Percentiles rank a stretch among this genome's conserved stretches.
These are phyloP conservation scores for Aspergillus pseudoviridinutans DNA, from an alignment of 2,329 filamentous ascomycete genomes.

Conservation along the genomic window DNA sequence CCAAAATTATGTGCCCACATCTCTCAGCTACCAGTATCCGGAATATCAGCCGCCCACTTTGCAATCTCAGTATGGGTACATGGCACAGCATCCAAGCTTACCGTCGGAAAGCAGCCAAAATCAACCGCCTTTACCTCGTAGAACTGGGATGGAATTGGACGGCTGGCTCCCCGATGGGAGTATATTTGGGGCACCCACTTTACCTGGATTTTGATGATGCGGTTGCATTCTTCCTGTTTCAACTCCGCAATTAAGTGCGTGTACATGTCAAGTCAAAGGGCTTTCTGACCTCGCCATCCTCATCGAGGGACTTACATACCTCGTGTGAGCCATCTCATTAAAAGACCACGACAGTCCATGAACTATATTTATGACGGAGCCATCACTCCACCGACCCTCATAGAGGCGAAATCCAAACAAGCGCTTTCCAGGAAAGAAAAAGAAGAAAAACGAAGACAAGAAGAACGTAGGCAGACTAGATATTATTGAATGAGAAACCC, in stretches of 20 bases:
- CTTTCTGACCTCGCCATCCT: neutral
- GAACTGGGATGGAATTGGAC: slow-evolving; percentile 27
- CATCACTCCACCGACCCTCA: neutral
- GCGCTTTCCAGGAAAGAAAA: neutral
- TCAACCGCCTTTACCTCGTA: slow-evolving; percentile 9
- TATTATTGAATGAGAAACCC: neutral
- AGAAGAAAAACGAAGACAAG: slow-evolving; percentile 1
- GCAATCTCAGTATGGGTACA: slow-evolving; percentile 21
- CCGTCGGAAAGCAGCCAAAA: slow-evolving; percentile 10
- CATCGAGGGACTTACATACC: neutral
- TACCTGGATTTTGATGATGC: slow-evolving; percentile 23
- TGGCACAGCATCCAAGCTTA: slow-evolving; percentile 15
- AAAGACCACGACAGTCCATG: neutral
- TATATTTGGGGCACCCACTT: slow-evolving; percentile 24
- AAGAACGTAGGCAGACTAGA: neutral
- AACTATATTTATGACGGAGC: neutral
- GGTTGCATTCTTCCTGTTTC: neutral
- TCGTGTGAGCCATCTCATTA: neutral
- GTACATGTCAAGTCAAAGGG: neutral
- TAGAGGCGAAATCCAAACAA: neutral
- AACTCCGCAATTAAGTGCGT: neutral
- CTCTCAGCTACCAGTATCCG: slow-evolving; percentile 14
- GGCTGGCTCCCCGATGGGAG: slow-evolving; percentile 29
- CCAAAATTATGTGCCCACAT: slow-evolving; percentile 11
- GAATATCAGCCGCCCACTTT: slow-evolving; percentile 16